A percentile compares a stretch with the other conserved stretches of the same genome.
These are phyloP conservation scores for Quillaja saponaria DNA, from an alignment of 306 rosid species.

Conservation along the genomic window DNA sequence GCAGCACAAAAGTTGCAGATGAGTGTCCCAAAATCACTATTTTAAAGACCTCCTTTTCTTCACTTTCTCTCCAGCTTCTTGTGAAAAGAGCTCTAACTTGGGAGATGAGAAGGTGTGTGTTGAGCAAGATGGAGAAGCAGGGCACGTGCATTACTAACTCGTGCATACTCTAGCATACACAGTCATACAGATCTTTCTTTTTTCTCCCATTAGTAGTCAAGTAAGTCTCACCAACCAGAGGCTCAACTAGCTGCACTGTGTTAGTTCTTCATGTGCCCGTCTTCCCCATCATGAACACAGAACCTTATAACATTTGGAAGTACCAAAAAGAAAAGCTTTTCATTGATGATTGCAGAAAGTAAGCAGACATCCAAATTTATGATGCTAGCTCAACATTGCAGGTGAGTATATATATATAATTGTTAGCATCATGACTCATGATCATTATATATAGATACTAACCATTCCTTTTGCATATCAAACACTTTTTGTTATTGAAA, in stretches of 20 bases:
- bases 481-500: too few relatives aligned
- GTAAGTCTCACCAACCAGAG: neutral
- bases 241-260: constrained; percentile 35
- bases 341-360: constrained; percentile 7
- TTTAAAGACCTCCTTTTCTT: constrained; percentile 18
- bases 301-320: constrained; percentile 51
- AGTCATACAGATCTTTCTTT: neutral
- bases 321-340: constrained; percentile 24
- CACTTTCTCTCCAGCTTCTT: constrained; percentile 3
- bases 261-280: constrained; percentile 96
- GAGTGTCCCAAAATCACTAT: constrained; percentile 39
- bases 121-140: constrained; percentile 99
- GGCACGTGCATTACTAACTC: constrained; percentile 99
- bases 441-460: too few relatives aligned
- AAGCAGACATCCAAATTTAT: constrained; percentile 12
- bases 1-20: constrained; percentile 40
- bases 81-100: neutral
- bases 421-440: too few relatives aligned
- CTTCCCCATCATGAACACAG: constrained; percentile 94
- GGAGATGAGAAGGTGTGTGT: constrained; percentile 53
- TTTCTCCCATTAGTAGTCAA: neutral
- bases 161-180: constrained; percentile 3
- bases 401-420: constrained; percentile 27
- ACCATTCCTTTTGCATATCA: too few relatives aligned
- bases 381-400: constrained; percentile 21